phyloP scores from a whole-genome alignment of 345 rosid species.

The Moricandia arvensis region DNA sequence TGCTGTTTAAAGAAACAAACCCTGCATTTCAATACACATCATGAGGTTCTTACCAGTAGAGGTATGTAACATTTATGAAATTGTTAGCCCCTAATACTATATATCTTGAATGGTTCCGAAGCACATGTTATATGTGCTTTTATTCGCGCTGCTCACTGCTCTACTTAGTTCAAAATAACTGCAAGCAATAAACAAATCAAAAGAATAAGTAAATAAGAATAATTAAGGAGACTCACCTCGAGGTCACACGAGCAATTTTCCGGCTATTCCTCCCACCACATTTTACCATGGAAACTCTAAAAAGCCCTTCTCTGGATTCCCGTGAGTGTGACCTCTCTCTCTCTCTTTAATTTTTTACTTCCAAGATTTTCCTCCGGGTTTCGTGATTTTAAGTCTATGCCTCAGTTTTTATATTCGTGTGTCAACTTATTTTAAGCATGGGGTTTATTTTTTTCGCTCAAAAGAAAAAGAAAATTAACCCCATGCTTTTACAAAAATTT shows the following conservation, averaged over 20 bases:
- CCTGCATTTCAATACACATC: no score
- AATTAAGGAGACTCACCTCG: slow-evolving; percentile 41
- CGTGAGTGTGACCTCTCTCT: slow-evolving; percentile 36
- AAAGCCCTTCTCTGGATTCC: slow-evolving; percentile 53
- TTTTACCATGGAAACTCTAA: slow-evolving; percentile 53
- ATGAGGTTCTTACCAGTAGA: no score
- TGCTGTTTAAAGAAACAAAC: no score
- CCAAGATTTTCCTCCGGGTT: slow-evolving; percentile 20
- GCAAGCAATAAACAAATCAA: not conserved
- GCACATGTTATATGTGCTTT: no score
- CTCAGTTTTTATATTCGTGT: slow-evolving; percentile 18
- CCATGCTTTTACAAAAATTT: not conserved
- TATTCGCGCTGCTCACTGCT: not conserved
- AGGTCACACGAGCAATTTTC: slow-evolving; percentile 99
- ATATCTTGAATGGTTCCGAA: no score
- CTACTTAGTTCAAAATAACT: not conserved
- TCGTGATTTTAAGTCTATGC: slow-evolving; percentile 29
- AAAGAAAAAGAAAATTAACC: not conserved
- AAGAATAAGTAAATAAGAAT: slow-evolving; percentile 3
- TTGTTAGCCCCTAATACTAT: no score
- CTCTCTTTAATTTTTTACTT: not conserved
- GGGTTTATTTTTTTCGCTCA: no score
- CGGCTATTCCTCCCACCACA: slow-evolving; percentile 77
- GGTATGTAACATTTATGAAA: no score
- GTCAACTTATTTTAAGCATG: not conserved